A percentile compares a stretch with the other conserved stretches of the same genome.
Conservation (phyloP, 352 stramenopile species). For the Pythium folliculosum region DNA sequence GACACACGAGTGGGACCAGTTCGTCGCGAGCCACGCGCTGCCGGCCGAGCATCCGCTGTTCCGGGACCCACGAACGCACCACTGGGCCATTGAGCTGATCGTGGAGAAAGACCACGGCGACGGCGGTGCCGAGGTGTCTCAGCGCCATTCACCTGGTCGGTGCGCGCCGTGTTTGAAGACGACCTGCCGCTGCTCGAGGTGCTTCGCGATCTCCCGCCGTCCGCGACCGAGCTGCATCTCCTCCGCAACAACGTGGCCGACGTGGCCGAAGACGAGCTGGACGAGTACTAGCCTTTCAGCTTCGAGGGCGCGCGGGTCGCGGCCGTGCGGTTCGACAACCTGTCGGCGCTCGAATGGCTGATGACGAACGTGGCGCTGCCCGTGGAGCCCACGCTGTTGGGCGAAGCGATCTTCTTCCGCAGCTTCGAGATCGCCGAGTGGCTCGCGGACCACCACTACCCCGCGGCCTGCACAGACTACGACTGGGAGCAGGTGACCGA, state of each 20-base stretch:
- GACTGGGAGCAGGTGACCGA: too few relatives aligned
- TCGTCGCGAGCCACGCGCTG: background rate
- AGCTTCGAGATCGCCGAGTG: too few relatives aligned
- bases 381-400: background rate
- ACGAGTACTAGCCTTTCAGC: constrained; percentile 1
- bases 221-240: background rate
- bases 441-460: too few relatives aligned
- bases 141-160: background rate
- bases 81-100: background rate
- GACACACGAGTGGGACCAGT: background rate
- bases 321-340: background rate
- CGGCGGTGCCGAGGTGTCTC: background rate
- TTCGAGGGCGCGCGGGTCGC: background rate
- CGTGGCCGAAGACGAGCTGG: background rate
- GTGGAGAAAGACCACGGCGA: background rate
- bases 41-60: background rate
- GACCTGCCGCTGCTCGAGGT: background rate
- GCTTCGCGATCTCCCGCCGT: background rate
- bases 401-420: background rate
- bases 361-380: background rate
- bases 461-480: too few relatives aligned
- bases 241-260: background rate
- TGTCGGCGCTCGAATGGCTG: background rate
- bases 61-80: background rate
- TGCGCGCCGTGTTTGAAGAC: background rate